phyloP scores from a whole-genome alignment of 2,329 filamentous ascomycete genomes.

The Aspergillus sp. region DNA sequence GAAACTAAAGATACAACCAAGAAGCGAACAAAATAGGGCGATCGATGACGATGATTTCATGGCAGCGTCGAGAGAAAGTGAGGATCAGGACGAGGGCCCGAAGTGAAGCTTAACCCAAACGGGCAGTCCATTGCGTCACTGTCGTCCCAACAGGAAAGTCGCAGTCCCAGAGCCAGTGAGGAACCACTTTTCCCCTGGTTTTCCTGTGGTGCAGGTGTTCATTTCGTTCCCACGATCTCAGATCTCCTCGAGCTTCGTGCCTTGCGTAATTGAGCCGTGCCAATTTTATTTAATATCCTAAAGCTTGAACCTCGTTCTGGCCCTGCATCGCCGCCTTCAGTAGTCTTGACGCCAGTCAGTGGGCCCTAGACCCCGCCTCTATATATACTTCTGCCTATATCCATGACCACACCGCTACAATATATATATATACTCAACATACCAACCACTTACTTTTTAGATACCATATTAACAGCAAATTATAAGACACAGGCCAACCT shows the following conservation, averaged over 20 bases:
- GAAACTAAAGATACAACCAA: constrained; percentile 2
- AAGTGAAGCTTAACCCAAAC: background rate
- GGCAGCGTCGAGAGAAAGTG: background rate
- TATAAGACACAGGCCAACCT: too few relatives aligned
- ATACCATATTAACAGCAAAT: background rate
- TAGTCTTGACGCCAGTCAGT: background rate
- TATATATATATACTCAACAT: background rate
- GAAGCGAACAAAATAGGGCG: background rate
- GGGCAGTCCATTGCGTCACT: constrained; percentile 9
- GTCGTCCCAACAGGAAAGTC: constrained; percentile 3
- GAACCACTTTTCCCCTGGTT: background rate
- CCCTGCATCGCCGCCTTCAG: background rate
- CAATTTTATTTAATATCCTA: background rate
- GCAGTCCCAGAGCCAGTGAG: background rate
- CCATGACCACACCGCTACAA: background rate
- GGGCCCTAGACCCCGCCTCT: background rate
- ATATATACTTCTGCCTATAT: background rate
- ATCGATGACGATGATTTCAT: constrained; percentile 6
- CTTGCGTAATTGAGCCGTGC: background rate
- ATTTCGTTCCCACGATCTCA: background rate
- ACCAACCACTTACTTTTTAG: background rate
- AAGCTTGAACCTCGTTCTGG: background rate
- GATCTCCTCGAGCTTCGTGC: background rate
- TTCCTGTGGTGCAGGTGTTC: background rate
- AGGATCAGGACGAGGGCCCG: background rate